Evolutionary conservation across 164 flowering plant genomes (phyloP).

Genomic region (Pachysandra terminalis): DNA sequence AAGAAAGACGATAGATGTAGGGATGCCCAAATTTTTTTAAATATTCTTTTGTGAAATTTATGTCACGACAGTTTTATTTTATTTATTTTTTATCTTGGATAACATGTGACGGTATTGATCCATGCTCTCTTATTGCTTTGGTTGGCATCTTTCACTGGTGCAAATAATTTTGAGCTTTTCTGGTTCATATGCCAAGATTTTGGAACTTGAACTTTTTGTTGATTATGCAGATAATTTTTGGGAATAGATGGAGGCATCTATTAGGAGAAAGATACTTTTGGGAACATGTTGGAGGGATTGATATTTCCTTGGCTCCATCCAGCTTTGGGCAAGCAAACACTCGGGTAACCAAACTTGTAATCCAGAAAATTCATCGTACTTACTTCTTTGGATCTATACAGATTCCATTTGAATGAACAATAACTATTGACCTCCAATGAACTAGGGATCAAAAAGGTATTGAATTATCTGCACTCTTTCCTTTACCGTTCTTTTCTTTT

Average conservation of each 20-base stretch:
- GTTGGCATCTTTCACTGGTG: neutral
- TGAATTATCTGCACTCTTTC: no score
- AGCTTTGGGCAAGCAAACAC: constrained; percentile 99
- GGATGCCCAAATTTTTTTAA: no score
- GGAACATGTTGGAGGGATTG: constrained; percentile 96
- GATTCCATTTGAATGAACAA: neutral
- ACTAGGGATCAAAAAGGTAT: no score
- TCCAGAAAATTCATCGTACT: neutral
- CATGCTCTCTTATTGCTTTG: no score
- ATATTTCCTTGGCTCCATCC: constrained; percentile 83
- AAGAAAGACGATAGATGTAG: no score
- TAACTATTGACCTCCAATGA: neutral
- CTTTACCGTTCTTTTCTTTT: no score
- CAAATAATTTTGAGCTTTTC: neutral
- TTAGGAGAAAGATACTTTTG: constrained; percentile 88
- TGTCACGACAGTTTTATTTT: no score
- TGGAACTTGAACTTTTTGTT: constrained; percentile 12
- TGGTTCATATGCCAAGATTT: neutral
- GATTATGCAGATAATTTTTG: constrained; percentile 79
- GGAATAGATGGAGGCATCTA: constrained; percentile 95
- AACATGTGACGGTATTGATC: no score
- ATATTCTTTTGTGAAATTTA: no score
- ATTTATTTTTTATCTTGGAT: no score
- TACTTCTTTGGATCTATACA: neutral
- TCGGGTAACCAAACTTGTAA: constrained; percentile 36